Percentiles rank a stretch among this genome's conserved stretches.
Conservation (phyloP, 768 basidiomycete species). For the Hericium alpestre region DNA sequence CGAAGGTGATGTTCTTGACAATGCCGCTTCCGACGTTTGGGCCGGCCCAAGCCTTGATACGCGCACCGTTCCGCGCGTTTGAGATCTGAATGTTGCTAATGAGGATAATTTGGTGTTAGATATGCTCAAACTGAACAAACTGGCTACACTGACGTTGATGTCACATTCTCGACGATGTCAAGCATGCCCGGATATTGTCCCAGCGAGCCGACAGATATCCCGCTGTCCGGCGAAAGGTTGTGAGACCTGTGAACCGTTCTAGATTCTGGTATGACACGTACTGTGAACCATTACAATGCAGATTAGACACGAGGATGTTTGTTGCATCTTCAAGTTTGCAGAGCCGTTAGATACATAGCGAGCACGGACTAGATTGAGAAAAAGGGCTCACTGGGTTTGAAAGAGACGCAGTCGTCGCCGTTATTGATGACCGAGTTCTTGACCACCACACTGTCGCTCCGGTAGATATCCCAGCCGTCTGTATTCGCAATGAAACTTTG, state of each 20-base stretch:
- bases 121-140: not conserved
- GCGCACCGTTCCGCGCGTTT: conserved; percentile 54
- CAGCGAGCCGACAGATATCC: conserved; percentile 50
- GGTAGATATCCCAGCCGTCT: conserved; percentile 58
- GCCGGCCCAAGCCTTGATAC: conserved; percentile 62
- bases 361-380: not conserved
- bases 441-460: conserved; percentile 39
- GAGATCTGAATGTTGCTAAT: conserved; percentile 45
- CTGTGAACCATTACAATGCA: conserved; percentile 53
- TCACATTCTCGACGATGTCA: conserved; percentile 55
- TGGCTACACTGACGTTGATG: conserved; percentile 28
- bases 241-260: not conserved
- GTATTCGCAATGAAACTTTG: conserved; percentile 35
- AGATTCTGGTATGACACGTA: conserved; percentile 17
- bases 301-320: conserved; percentile 43
- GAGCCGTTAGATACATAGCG: not conserved
- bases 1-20: conserved; percentile 46
- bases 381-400: conserved; percentile 36
- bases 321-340: conserved; percentile 29
- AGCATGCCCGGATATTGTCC: conserved; percentile 39
- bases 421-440: conserved; percentile 41
- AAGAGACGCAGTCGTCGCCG: conserved; percentile 51
- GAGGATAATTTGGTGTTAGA: not conserved
- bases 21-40: conserved; percentile 47
- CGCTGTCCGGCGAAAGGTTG: conserved; percentile 22